Percentiles rank a stretch among this genome's conserved stretches.
These are phyloP conservation scores for Oryza punctata DNA, from an alignment of 176 grass and related monocot species.

Conservation along the genomic window DNA sequence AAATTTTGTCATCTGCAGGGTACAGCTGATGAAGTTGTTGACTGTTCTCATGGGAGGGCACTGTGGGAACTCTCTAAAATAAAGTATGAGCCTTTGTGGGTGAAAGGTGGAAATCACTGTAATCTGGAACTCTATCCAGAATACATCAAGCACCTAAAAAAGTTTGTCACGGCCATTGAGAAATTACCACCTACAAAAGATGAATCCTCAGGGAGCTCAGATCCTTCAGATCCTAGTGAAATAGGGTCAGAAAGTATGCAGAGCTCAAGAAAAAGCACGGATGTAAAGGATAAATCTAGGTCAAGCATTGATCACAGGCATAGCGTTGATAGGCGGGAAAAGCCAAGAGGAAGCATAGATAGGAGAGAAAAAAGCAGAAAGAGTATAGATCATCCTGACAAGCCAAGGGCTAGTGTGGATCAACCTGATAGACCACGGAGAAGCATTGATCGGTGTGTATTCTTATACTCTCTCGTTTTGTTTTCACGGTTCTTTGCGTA, in stretches of 20 bases:
- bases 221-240: conserved; percentile 49
- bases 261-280: conserved; percentile 63
- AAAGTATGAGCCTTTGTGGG: conserved; percentile 95
- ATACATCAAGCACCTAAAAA: conserved; percentile 91
- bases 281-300: conserved; percentile 69
- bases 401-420: conserved; percentile 66
- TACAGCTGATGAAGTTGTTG: conserved; percentile 86
- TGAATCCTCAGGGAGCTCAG: conserved; percentile 49
- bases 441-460: conserved; percentile 89
- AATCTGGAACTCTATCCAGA: conserved; percentile 89
- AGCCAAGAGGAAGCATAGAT: conserved; percentile 69
- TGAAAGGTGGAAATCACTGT: conserved; percentile 94
- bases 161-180: conserved; percentile 79
- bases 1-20: conserved; percentile 54
- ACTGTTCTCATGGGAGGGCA: conserved; percentile 87
- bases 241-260: conserved; percentile 54
- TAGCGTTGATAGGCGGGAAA: conserved; percentile 57
- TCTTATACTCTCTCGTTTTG: conserved; percentile 9
- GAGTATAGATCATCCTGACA: conserved; percentile 67
- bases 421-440: conserved; percentile 84
- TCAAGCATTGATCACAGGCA: conserved; percentile 54
- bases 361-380: conserved; percentile 76
- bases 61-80: conserved; percentile 89
- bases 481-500: conserved; percentile 12
- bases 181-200: conserved; percentile 53